Evolutionary conservation across 108 stramenopile species (phyloP).

Genomic region (Chaetoceros muelleri): DNA sequence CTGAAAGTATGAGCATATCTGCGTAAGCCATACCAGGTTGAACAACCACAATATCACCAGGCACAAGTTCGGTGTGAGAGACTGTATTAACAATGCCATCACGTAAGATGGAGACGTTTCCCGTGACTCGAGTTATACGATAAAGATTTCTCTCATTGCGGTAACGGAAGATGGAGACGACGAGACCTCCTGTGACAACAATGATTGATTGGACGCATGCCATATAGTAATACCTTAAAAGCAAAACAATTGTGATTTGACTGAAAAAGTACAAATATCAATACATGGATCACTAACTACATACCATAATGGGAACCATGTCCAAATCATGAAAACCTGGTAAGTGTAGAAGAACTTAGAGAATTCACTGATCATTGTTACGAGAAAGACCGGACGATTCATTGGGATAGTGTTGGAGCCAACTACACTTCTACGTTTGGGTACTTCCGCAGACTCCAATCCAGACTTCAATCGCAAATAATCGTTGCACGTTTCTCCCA

Average conservation of each 20-base stretch:
- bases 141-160: constrained; percentile 31
- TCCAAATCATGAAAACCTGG: constrained; percentile 58
- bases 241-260: neutral
- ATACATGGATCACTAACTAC: constrained; percentile 5
- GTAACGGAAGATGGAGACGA: constrained; percentile 34
- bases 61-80: constrained; percentile 37
- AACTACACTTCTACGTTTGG: constrained; percentile 15
- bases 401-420: constrained; percentile 40
- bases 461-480: constrained; percentile 22
- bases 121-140: constrained; percentile 27
- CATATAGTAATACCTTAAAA: constrained; percentile 64
- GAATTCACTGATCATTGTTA: constrained; percentile 32
- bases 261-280: neutral
- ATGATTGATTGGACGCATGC: constrained; percentile 24
- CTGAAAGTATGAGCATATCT: constrained; percentile 40
- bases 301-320: constrained; percentile 37
- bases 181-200: constrained; percentile 28
- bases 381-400: constrained; percentile 28
- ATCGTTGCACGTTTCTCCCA: constrained; percentile 15
- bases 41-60: constrained; percentile 37
- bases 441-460: constrained; percentile 24
- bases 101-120: constrained; percentile 34
- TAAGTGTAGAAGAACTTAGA: constrained; percentile 51
- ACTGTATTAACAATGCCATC: constrained; percentile 24
- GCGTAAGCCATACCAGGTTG: constrained; percentile 35